A percentile compares a stretch with the other conserved stretches of the same genome.
phyloP scores from a whole-genome alignment of 2,329 filamentous ascomycete genomes.

The Juglanconis oblonga region DNA sequence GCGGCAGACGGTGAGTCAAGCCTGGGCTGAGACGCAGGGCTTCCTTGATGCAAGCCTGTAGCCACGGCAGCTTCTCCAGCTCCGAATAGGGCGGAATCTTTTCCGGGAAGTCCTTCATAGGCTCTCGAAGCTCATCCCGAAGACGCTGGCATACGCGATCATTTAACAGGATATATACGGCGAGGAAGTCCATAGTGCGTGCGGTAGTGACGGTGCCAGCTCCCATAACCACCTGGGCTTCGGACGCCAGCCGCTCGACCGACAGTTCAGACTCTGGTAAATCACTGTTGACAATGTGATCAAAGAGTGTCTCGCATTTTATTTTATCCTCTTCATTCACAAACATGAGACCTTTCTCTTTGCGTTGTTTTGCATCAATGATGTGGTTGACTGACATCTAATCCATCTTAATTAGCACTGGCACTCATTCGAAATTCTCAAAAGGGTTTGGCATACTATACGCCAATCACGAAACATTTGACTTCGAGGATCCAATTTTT shows the following conservation, averaged over 20 bases:
- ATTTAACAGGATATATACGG: constrained; percentile 23
- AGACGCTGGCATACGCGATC: constrained; percentile 17
- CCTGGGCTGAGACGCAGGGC: background rate
- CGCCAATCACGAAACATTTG: constrained; percentile 16
- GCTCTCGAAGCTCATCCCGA: constrained; percentile 23
- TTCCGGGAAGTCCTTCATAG: constrained; percentile 23
- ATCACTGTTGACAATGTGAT: constrained; percentile 26
- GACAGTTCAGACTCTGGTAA: constrained; percentile 27
- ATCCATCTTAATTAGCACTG: background rate
- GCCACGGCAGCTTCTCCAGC: constrained; percentile 17
- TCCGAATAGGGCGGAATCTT: constrained; percentile 15
- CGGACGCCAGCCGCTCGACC: constrained; percentile 23
- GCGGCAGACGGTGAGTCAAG: background rate
- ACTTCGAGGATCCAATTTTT: constrained; percentile 8
- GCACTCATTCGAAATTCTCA: background rate
- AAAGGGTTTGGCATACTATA: constrained; percentile 7
- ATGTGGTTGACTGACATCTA: constrained; percentile 19
- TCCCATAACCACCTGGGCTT: constrained; percentile 26
- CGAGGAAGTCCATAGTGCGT: constrained; percentile 20
- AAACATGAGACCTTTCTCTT: constrained; percentile 20
- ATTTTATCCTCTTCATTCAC: constrained; percentile 18
- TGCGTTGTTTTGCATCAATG: constrained; percentile 19
- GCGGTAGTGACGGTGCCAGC: constrained; percentile 31
- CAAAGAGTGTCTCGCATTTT: constrained; percentile 24
- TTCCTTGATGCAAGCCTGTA: constrained; percentile 22